Base-by-base conservation (phyloP, 352 stramenopile genomes). In the Globisporangium barbulae region DNA sequence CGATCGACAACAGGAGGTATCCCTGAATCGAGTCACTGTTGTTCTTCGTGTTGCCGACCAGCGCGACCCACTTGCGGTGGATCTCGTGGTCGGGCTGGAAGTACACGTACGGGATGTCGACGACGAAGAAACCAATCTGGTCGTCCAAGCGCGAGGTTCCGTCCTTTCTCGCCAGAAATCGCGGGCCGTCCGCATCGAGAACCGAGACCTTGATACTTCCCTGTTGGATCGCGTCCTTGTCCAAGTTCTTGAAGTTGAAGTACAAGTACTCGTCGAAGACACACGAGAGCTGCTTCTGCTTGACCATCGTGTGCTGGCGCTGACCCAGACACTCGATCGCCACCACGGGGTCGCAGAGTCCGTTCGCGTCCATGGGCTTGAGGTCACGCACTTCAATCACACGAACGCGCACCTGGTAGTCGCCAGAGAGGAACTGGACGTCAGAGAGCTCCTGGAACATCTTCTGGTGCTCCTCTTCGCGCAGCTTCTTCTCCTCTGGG, bases 181-280 rank as follows among this genome's bases (percentile, higher is more conserved):
- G 48, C 3, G 73, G 73, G 1, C 72, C 70, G 67, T 96, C 85
- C 7, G 85, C 89, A 53, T 96, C 89, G n/a, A 91, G 75, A n/a
- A 94, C 86, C 1, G 81, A 88, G 25, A 96, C 75, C 59, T 89
- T 88, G 61, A 96, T 89, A 37, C 64, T 88, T 44, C 81, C 79
- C 57, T 86, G 77, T 63, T 95, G 76, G 8, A 91, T 69, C 19
- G 73, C 78, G 35, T 92, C 83, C 69, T 85, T 89, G 66, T 93
- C 83, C 7, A 96, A 19, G 47, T 93, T 68, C 31, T 76, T 75
- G 41, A 97, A 92, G 63, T 94, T 89, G 69, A 98, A 96, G 59
- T 93, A 93, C 28, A 97, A 74, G 17, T 83, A 81, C 64, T 98
- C 88, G 68, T 98, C 93, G 74, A 97, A 97, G 3, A 98, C 86